These are phyloP conservation scores for Coccomyxa sp. DNA, from an alignment of 139 green algal species.

Conservation along the genomic window DNA sequence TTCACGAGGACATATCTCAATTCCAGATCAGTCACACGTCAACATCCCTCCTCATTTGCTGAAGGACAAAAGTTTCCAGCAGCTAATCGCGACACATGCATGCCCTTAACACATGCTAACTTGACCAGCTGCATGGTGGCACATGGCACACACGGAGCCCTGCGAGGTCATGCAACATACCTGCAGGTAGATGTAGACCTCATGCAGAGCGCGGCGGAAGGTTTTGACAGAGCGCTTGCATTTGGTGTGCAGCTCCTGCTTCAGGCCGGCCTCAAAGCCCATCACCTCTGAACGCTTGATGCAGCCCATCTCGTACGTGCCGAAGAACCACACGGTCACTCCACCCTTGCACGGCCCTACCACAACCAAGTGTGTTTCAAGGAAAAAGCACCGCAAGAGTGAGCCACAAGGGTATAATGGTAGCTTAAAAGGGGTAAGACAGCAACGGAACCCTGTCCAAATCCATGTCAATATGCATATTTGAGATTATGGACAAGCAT, in stretches of 20 bases:
- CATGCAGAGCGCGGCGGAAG: slow-evolving; percentile 8
- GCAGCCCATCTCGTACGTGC: slow-evolving; percentile 20
- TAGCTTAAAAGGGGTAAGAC: not conserved
- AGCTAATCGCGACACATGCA: not conserved
- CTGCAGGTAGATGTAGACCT: slow-evolving; percentile 11
- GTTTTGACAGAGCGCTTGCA: slow-evolving; percentile 1
- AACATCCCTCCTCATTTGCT: too few species aligned
- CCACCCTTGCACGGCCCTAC: too few species aligned
- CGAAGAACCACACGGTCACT: slow-evolving; percentile 29
- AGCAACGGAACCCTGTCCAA: not conserved
- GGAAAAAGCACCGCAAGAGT: not conserved
- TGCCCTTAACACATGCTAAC: not conserved
- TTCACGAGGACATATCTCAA: not conserved
- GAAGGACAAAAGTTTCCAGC: too few species aligned
- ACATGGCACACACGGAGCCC: too few species aligned
- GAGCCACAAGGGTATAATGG: not conserved
- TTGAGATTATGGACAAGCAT: not conserved
- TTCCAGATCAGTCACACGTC: not conserved
- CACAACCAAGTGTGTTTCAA: too few species aligned
- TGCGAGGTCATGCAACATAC: not conserved
- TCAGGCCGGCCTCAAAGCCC: slow-evolving; percentile 19
- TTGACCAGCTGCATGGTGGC: too few species aligned
- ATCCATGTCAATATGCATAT: not conserved
- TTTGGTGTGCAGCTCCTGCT: slow-evolving; percentile 1
- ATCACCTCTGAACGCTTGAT: slow-evolving; percentile 13